Conservation (phyloP, 2,329 filamentous ascomycete species). For the Incumbomyces delicatus region DNA sequence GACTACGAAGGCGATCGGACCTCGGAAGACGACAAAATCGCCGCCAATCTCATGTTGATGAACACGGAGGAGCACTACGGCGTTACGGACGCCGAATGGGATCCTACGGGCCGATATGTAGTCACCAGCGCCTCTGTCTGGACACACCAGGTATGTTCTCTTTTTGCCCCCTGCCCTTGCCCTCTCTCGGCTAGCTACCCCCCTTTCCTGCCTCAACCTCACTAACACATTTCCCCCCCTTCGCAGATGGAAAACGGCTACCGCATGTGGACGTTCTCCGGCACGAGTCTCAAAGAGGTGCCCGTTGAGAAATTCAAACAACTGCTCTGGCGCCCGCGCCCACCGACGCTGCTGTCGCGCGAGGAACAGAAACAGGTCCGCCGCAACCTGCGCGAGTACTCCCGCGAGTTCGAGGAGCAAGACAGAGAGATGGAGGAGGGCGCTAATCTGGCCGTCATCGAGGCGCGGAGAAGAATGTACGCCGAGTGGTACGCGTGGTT, state of each 20-base stretch:
- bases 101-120: constrained; percentile 88
- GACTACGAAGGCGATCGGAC: constrained; percentile 97
- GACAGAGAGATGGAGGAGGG: constrained; percentile 88
- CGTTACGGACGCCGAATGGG: constrained; percentile 96
- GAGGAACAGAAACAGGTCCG: constrained; percentile 96
- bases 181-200: not conserved
- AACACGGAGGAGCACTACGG: constrained; percentile 91
- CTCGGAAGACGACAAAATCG: constrained; percentile 85
- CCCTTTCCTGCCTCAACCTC: not conserved
- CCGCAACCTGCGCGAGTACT: constrained; percentile 97
- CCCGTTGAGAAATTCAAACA: constrained; percentile 97
- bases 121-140: constrained; percentile 87
- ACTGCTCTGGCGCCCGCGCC: constrained; percentile 86
- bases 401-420: constrained; percentile 86
- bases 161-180: not conserved
- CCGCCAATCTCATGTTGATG: constrained; percentile 91
- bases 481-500: constrained; percentile 87
- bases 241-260: constrained; percentile 97
- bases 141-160: constrained; percentile 76
- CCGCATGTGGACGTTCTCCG: constrained; percentile 95
- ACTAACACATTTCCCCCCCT: not conserved
- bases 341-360: constrained; percentile 80
- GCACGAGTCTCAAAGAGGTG: constrained; percentile 79
- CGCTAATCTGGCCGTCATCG: constrained; percentile 87
- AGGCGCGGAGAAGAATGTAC: constrained; percentile 70